phyloP scores from a whole-genome alignment of 2,329 filamentous ascomycete genomes.

The Fusarium buharicum region DNA sequence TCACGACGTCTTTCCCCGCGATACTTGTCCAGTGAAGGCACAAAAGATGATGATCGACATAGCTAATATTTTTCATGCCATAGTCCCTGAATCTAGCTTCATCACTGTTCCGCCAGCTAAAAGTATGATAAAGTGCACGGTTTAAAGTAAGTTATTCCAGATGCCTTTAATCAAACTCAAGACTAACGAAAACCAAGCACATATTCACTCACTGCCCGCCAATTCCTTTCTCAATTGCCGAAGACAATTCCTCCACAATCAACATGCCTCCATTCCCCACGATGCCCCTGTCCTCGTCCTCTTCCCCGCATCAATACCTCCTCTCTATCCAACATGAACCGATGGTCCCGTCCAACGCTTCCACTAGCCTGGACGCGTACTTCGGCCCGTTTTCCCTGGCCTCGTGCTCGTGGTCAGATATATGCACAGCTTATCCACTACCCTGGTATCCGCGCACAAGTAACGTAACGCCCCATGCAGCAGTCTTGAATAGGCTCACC shows the following conservation, averaged over 20 bases:
- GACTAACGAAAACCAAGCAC: background rate
- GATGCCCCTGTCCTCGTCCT: slow-evolving; percentile 21
- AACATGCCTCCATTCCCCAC: slow-evolving; percentile 17
- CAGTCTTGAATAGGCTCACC: background rate
- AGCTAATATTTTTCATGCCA: slow-evolving; percentile 20
- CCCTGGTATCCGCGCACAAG: background rate
- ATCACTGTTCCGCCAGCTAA: background rate
- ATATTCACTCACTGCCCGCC: no score
- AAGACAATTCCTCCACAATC: slow-evolving; percentile 18
- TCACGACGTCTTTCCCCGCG: no score
- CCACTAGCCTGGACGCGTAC: slow-evolving; percentile 32
- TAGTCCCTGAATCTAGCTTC: background rate
- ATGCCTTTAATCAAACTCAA: background rate
- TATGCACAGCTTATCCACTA: slow-evolving; percentile 13
- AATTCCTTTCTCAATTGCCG: slow-evolving; percentile 8
- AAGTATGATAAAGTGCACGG: background rate
- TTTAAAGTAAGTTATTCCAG: background rate
- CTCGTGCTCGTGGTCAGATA: slow-evolving; percentile 23
- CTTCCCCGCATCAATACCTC: slow-evolving; percentile 35
- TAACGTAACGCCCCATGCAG: slow-evolving; percentile 21
- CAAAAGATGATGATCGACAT: slow-evolving; percentile 27
- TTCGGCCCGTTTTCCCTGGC: slow-evolving; percentile 39
- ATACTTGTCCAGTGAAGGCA: no score
- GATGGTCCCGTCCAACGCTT: slow-evolving; percentile 28
- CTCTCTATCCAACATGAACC: slow-evolving; percentile 15